Evolutionary conservation across 225 moss, liverwort and hornwort species (phyloP), one percentile per base, ranked within the genome.

Genomic region (Sphagnum contortum): DNA sequence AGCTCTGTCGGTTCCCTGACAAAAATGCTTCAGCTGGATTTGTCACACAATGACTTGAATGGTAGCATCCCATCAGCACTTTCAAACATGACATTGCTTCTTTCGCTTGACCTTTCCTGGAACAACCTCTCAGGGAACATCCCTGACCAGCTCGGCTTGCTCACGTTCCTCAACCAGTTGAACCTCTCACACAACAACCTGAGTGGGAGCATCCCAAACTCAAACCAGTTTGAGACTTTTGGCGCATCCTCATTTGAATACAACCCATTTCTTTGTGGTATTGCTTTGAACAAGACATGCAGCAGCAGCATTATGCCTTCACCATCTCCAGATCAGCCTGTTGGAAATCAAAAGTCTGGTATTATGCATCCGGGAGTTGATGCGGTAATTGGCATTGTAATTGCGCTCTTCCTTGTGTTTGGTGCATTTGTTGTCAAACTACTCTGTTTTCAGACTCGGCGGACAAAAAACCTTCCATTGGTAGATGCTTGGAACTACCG

Each of bases 51-150:
- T n/a, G 70, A 68, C 60, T 72, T 91, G 10, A 79, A 64, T 49
- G 88, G 79, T n/a, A 57, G 48, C 51, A 80, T 88, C 59, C 79
- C 91, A 44, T 6, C 4, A 4, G 12, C 29, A 56, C 49, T 80
- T 50, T 63, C 64, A 9, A 53, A 64, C 45, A 57, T 61, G 50
- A 68, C 69, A 10, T 44, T 49, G 56, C 72, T 88, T 4, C 50
- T 53, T 5, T 9, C 0, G 5, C 12, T 90, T 9, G 81, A 90
- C 60, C 52, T 90, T 61, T 91, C 88, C 53, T 72, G 59, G 50
- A 88, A 94, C 73, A 72, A 77, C 14, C 71, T 94, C 47, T 83
- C 72, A 45, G 86, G 86, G 10, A 45, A 3, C 4, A 76, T 88
- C 8, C 91, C 86, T n/a, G 3, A 46, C 0, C 76, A 75, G 64